Percentiles rank a stretch among this genome's conserved stretches.
phyloP scores from a whole-genome alignment of 148 eudicot species.

The Heliosperma pusillum region DNA sequence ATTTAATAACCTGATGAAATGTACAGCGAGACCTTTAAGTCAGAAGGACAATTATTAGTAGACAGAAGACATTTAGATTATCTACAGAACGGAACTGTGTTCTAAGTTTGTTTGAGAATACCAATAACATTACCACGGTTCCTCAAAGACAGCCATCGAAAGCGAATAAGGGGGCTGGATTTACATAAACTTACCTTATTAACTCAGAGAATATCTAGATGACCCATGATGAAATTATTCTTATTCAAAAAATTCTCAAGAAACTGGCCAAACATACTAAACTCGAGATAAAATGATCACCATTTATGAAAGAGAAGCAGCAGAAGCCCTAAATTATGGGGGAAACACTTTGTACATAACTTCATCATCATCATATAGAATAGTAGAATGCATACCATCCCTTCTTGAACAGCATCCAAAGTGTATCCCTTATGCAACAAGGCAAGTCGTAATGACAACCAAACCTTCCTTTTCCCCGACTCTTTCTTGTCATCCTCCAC shows the following conservation, averaged over 20 bases:
- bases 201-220: neutral
- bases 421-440: constrained; percentile 73
- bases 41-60: neutral
- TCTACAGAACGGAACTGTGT: neutral
- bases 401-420: constrained; percentile 84
- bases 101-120: neutral
- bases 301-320: neutral
- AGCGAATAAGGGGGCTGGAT: neutral
- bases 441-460: constrained; percentile 88
- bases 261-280: neutral
- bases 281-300: neutral
- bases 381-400: constrained; percentile 61
- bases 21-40: neutral
- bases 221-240: neutral
- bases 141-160: neutral
- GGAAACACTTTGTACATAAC: neutral
- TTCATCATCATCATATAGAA: neutral
- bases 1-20: neutral
- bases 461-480: constrained; percentile 65
- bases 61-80: neutral
- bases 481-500: constrained; percentile 85
- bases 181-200: neutral
- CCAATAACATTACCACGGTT: neutral
- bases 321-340: neutral
- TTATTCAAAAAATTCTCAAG: neutral